Base-by-base conservation (phyloP, 2,329 filamentous ascomycete species). In the Colletotrichum acutatum region DNA sequence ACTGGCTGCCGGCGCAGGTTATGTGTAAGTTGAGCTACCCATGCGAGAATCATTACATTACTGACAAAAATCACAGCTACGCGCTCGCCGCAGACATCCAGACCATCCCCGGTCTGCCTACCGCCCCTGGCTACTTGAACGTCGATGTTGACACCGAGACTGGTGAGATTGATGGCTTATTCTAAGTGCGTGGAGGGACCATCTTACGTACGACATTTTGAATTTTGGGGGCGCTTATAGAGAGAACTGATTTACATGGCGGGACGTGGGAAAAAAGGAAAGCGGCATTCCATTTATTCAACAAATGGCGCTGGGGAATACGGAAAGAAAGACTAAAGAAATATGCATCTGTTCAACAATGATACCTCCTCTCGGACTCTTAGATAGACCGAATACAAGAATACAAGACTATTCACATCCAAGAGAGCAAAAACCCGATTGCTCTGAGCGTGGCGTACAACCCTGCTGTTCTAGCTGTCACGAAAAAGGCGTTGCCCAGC, bases 61-160 rank as follows among this genome's bases (percentile, higher is more conserved):
- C 83, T 88, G 80, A 87, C 75, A 63, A 8, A 7, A 7, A 42
- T 67, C 59, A 57, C 76, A 93, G 93, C 66, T 98, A 98, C 78
- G 97, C 97, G 7, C 89, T 98, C 74, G 97, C 97, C 66, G 97
- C 97, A 16, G 97, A 99, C 80, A 98, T 99, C 76, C 97, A 98
- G 87, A 99, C 97, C 1, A 99, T 99, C 76, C 97, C 97, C 16
- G 97, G 97, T 74, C 87, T 99, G 76, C 96, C 96, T 11, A 98
- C 97, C 9, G 96, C 96, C 24, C 97, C 96, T 9, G 97, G 97
- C 12, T 98, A 98, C 81, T 87, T 98, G 74, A 98, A 98, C 79
- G 95, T 98, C 58, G 96, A 98, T 77, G 92, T 93, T 49, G 92
- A 96, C 78, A 84, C 87, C 6, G 93, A 95, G 86, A 95, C 93